These are phyloP conservation scores for Cryphonectria nitschkei DNA, from an alignment of 2,329 filamentous ascomycete species.

Conservation along the genomic window DNA sequence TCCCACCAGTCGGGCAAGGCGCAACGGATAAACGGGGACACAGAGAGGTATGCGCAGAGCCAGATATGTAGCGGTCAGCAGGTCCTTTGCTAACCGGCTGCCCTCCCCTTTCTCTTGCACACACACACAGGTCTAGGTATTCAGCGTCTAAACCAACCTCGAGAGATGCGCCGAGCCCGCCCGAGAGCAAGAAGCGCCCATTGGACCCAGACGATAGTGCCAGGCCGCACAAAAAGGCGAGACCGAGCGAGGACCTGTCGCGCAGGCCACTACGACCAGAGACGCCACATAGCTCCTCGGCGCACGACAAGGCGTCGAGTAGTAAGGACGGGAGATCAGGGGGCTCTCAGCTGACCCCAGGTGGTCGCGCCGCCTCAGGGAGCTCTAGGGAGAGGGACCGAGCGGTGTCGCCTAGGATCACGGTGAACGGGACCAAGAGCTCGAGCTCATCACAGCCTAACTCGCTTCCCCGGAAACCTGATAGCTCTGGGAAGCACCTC, in stretches of 20 bases:
- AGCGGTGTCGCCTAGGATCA: slow-evolving; percentile 21
- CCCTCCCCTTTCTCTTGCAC: too few relatives aligned
- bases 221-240: slow-evolving; percentile 52
- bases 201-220: slow-evolving; percentile 49
- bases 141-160: slow-evolving; percentile 38
- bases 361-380: slow-evolving; percentile 18
- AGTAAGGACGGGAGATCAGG: slow-evolving; percentile 25
- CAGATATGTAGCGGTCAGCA: slow-evolving; percentile 29
- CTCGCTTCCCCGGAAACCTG: slow-evolving; percentile 44
- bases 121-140: slow-evolving; percentile 33
- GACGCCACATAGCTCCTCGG: slow-evolving; percentile 18
- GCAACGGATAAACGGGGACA: slow-evolving; percentile 22
- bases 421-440: slow-evolving; percentile 45
- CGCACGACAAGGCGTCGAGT: slow-evolving; percentile 18
- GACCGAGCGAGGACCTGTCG: slow-evolving; percentile 33
- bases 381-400: slow-evolving; percentile 24
- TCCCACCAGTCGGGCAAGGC: slow-evolving; percentile 22
- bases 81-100: slow-evolving; percentile 31
- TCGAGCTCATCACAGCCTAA: slow-evolving; percentile 42
- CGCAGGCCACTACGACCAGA: slow-evolving; percentile 25
- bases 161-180: slow-evolving; percentile 37
- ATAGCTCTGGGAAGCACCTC: slow-evolving; percentile 43
- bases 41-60: slow-evolving; percentile 27
- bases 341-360: slow-evolving; percentile 14
- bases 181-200: slow-evolving; percentile 52